Evolutionary conservation across 1,284 basidiomycete genomes (phyloP).

Genomic region (Microbotryum lychnidis-dioicae): DNA sequence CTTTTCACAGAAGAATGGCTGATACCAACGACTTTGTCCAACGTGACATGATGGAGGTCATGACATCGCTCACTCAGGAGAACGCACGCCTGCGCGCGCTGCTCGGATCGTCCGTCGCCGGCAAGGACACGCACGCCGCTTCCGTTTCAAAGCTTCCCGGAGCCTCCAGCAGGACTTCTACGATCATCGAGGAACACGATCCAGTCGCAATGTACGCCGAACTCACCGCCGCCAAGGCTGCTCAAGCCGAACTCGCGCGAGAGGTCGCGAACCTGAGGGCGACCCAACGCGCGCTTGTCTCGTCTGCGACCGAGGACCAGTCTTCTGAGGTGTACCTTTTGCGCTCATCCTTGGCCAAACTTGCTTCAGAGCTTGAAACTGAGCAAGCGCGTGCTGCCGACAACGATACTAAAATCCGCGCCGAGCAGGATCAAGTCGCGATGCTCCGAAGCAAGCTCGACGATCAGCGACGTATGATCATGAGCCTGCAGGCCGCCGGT

Average conservation of each 20-base stretch:
- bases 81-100: slow-evolving; percentile 24
- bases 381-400: slow-evolving; percentile 52
- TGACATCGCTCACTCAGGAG: slow-evolving; percentile 13
- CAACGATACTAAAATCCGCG: slow-evolving; percentile 56
- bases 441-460: slow-evolving; percentile 79
- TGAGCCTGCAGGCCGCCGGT: slow-evolving; percentile 67
- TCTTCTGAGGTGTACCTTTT: slow-evolving; percentile 13
- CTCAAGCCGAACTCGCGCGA: slow-evolving; percentile 10
- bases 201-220: slow-evolving; percentile 10
- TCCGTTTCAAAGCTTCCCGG: neutral
- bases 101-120: slow-evolving; percentile 3
- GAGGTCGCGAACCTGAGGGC: slow-evolving; percentile 10
- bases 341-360: slow-evolving; percentile 48
- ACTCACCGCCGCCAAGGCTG: slow-evolving; percentile 13
- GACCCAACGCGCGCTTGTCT: neutral
- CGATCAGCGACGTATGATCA: slow-evolving; percentile 76
- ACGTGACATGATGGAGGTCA: neutral
- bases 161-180: slow-evolving; percentile 11
- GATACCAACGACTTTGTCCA: too few relatives aligned
- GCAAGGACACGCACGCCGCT: neutral
- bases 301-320: slow-evolving; percentile 11
- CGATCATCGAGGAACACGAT: slow-evolving; percentile 15
- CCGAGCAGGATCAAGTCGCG: slow-evolving; percentile 71
- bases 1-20: too few relatives aligned
- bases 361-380: slow-evolving; percentile 54